These are phyloP conservation scores for Cinchona pubescens DNA, from an alignment of 257 asterid species.

Conservation along the genomic window DNA sequence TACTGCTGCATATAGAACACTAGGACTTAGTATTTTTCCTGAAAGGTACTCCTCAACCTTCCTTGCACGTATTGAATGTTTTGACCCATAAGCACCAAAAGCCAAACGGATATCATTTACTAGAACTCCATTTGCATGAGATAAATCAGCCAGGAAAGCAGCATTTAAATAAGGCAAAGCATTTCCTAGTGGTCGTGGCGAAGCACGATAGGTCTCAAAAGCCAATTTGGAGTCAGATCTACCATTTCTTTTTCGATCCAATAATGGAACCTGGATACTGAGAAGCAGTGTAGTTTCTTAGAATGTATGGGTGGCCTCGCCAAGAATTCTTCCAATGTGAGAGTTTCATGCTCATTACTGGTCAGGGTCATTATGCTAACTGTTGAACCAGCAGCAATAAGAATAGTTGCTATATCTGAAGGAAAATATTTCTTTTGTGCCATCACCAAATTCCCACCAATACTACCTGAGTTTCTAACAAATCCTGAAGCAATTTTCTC, in stretches of 20 bases:
- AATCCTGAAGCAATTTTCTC: slow-evolving; percentile 59
- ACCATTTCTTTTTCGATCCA: slow-evolving; percentile 19
- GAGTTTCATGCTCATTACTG: slow-evolving; percentile 26
- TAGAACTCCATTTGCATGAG: slow-evolving; percentile 31
- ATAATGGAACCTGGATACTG: slow-evolving; percentile 48
- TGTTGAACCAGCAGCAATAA: slow-evolving; percentile 45
- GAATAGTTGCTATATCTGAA: slow-evolving; percentile 62
- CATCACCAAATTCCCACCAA: slow-evolving; percentile 74
- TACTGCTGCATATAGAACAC: slow-evolving; percentile 41
- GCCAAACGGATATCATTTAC: slow-evolving; percentile 37
- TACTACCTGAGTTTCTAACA: slow-evolving; percentile 57
- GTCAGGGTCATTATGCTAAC: slow-evolving; percentile 44
- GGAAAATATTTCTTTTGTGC: slow-evolving; percentile 68
- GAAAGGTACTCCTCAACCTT: slow-evolving; percentile 50
- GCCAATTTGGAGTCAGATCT: slow-evolving; percentile 32
- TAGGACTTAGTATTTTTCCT: slow-evolving; percentile 32
- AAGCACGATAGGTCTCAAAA: slow-evolving; percentile 57
- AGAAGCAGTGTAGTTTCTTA: slow-evolving; percentile 47
- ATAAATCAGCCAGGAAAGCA: slow-evolving; percentile 58
- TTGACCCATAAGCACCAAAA: slow-evolving; percentile 60
- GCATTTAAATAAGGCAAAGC: slow-evolving; percentile 67
- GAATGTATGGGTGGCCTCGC: slow-evolving; percentile 43
- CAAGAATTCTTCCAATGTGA: slow-evolving; percentile 53
- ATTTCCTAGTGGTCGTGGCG: slow-evolving; percentile 68
- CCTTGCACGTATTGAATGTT: slow-evolving; percentile 45